Conservation (phyloP, 441 rosid genomes). For the Mallotus japonicus region DNA sequence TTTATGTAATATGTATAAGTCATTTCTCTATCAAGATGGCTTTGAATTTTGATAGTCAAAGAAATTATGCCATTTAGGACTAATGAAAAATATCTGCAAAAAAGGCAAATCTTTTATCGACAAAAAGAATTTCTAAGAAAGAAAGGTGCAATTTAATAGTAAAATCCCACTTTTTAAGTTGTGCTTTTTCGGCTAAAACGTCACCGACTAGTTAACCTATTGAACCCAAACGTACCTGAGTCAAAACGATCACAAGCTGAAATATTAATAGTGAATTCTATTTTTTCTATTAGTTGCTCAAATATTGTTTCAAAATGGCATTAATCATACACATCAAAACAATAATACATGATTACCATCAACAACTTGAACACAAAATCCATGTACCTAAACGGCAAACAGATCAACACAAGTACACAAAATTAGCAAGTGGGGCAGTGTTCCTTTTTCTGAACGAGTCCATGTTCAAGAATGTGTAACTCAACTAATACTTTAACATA, state of each 20-base stretch:
- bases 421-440: neutral
- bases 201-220: neutral
- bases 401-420: no score
- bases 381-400: neutral
- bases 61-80: slow-evolving; percentile 8
- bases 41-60: slow-evolving; percentile 7
- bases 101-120: slow-evolving; percentile 16
- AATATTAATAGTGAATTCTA: neutral
- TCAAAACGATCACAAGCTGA: no score
- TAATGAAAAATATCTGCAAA: neutral
- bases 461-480: no score
- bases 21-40: neutral
- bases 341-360: neutral
- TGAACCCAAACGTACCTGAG: no score
- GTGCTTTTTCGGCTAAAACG: slow-evolving; percentile 3
- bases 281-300: neutral
- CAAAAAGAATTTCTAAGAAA: neutral
- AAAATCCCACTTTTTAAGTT: slow-evolving; percentile 5
- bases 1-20: no score
- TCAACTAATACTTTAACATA: no score
- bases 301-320: neutral
- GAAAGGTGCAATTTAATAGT: slow-evolving; percentile 4
- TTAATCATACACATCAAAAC: neutral
- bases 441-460: no score
- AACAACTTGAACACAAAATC: neutral